Base-by-base conservation (phyloP, 2,329 filamentous ascomycete species). In the Pseudovirgaria hyperparasitica region DNA sequence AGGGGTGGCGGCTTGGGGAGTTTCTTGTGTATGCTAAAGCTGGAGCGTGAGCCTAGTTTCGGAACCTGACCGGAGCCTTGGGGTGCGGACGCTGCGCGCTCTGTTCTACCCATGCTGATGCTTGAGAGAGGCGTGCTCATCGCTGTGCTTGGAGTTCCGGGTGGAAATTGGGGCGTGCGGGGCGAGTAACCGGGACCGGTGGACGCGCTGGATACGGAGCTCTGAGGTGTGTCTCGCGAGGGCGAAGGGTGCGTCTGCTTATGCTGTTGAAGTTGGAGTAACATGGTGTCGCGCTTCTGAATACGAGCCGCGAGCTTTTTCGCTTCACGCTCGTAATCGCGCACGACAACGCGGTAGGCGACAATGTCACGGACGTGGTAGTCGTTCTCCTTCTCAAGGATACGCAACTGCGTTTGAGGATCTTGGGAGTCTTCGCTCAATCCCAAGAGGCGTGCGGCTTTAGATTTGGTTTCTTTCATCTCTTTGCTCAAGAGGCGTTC, bases 271-370 rank as follows among this genome's bases (percentile, higher is more conserved):
- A 43, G 27, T 10, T 51, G 46, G 26, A 34, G 38, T 7, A 37
- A 26, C 22, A 41, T 37, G 30, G 34, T 39, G 14, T 38, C 42
- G 27, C 39, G 42, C 19, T 27, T 40, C 17, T 40, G 37, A 18
- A 44, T 33, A n/a, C 42, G 40, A 2, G 39, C 28, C 14, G 38
- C 43, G 19, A 52, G 35, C 26, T 50, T 52, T 29, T 46, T 52
- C 29, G 53, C 50, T 19, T 54, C 49, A 13, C 43, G 46, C 35
- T 55, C 60, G 42, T 62, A 65, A 10, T 56, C 56, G 27, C 51
- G 54, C 27, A 62, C 50, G 27, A 66, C 61, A 16, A 63, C 50
- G 37, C 63, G 64, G 45, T 61, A 63, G 26, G 59, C 49, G 14
- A 63, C 54, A 28, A 62, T 62, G 25, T 65, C 60, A n/a, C 54